These are phyloP conservation scores for Spongospora subterranea DNA, from an alignment of 208 protist genomes.

Conservation along the genomic window DNA sequence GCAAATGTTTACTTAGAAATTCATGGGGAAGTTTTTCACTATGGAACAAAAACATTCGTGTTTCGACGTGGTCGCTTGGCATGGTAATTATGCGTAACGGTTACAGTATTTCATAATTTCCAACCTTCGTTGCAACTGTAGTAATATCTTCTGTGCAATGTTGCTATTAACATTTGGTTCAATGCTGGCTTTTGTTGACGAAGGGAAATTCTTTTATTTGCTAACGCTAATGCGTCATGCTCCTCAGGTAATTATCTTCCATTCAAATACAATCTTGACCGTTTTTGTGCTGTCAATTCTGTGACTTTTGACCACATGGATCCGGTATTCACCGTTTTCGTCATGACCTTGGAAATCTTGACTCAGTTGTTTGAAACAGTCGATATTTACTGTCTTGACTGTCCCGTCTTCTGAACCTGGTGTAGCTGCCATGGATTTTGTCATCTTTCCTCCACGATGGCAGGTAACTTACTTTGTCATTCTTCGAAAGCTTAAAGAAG, in stretches of 20 bases:
- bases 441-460: slow-evolving; percentile 87
- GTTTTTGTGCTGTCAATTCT: slow-evolving; percentile 82
- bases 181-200: too few relatives aligned
- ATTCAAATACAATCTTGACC: slow-evolving; percentile 82
- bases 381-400: slow-evolving; percentile 88
- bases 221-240: not conserved
- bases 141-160: too few relatives aligned
- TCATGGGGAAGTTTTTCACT: slow-evolving; percentile 8
- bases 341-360: too few relatives aligned
- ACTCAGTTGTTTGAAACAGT: slow-evolving; percentile 68
- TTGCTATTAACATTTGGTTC: too few relatives aligned
- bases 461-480: not conserved
- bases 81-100: slow-evolving; percentile 69
- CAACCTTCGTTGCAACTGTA: too few relatives aligned
- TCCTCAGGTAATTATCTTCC: slow-evolving; percentile 80
- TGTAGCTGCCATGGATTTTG: slow-evolving; percentile 81
- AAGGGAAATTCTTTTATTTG: too few relatives aligned
- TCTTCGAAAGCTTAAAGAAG: too few relatives aligned
- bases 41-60: slow-evolving; percentile 31
- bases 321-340: too few relatives aligned
- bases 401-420: slow-evolving; percentile 76
- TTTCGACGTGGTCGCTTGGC: slow-evolving; percentile 84
- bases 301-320: slow-evolving; percentile 83
- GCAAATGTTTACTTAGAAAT: slow-evolving; percentile 18
- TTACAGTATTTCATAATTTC: too few relatives aligned